Conservation (phyloP, 2,329 filamentous ascomycete genomes). For the Fusarium circinatum region DNA sequence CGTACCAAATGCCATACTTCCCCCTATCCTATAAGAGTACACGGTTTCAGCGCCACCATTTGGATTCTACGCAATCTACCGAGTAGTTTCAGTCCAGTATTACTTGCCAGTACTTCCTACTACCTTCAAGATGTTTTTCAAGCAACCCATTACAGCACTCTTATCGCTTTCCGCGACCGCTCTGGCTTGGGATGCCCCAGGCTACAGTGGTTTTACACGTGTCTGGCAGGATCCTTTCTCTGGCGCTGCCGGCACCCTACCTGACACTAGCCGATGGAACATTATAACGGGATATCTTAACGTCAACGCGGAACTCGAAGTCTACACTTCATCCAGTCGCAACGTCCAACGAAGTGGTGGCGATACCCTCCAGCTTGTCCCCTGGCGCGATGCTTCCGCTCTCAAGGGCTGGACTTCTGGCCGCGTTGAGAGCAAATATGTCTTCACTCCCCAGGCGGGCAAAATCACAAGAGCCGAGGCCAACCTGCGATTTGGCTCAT, state of each 20-base stretch:
- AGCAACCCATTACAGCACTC: neutral
- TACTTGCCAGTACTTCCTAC: neutral
- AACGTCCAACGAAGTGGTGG: conserved; percentile 63
- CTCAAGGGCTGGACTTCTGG: conserved; percentile 59
- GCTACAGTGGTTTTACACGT: conserved; percentile 52
- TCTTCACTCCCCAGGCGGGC: conserved; percentile 56
- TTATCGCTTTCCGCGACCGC: neutral
- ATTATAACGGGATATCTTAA: conserved; percentile 52
- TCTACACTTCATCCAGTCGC: conserved; percentile 55
- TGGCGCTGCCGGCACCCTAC: conserved; percentile 51
- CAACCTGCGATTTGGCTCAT: conserved; percentile 58
- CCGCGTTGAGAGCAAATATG: conserved; percentile 58
- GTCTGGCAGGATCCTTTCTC: conserved; percentile 59
- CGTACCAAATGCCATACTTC: neutral
- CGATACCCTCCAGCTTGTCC: conserved; percentile 61
- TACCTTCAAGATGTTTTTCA: conserved; percentile 7
- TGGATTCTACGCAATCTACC: neutral
- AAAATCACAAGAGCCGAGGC: conserved; percentile 55
- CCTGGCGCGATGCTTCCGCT: conserved; percentile 49
- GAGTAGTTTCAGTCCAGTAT: neutral
- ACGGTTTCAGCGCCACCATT: neutral
- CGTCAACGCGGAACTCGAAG: conserved; percentile 60
- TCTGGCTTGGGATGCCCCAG: conserved; percentile 46
- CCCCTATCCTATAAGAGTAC: neutral
- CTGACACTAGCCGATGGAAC: conserved; percentile 57